Evolutionary conservation across 306 rosid genomes (phyloP).

Genomic region (Abrus precatorius): DNA sequence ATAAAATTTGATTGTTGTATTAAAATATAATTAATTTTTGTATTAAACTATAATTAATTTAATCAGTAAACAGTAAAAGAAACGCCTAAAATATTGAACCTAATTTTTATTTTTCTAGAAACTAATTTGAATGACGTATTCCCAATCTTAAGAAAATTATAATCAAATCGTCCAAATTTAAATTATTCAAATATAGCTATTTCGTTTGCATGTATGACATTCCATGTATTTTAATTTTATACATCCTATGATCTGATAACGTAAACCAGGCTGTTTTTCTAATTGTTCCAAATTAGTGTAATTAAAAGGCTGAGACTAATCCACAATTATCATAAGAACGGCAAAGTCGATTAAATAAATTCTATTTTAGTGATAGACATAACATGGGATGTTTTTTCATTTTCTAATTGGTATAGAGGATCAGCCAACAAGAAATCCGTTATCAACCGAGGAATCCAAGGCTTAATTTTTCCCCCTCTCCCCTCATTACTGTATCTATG

Average conservation of each 20-base stretch:
- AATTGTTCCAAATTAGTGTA: neutral
- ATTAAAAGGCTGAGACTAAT: slow-evolving; percentile 27
- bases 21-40: no score
- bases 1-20: no score
- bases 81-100: no score
- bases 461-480: neutral
- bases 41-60: no score
- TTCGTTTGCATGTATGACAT: neutral
- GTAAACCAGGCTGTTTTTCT: neutral
- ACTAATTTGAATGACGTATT: no score
- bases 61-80: no score
- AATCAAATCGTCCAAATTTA: no score
- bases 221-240: no score
- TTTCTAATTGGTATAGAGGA: slow-evolving; percentile 13
- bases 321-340: slow-evolving; percentile 18
- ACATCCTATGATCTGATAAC: neutral
- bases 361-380: slow-evolving; percentile 10
- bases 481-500: slow-evolving; percentile 29
- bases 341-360: slow-evolving; percentile 1
- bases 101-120: no score
- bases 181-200: neutral
- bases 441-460: slow-evolving; percentile 26
- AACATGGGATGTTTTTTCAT: neutral
- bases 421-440: slow-evolving; percentile 37
- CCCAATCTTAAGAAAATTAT: no score